phyloP scores from a whole-genome alignment of 345 rosid genomes.

The Eucalyptus paniculata region DNA sequence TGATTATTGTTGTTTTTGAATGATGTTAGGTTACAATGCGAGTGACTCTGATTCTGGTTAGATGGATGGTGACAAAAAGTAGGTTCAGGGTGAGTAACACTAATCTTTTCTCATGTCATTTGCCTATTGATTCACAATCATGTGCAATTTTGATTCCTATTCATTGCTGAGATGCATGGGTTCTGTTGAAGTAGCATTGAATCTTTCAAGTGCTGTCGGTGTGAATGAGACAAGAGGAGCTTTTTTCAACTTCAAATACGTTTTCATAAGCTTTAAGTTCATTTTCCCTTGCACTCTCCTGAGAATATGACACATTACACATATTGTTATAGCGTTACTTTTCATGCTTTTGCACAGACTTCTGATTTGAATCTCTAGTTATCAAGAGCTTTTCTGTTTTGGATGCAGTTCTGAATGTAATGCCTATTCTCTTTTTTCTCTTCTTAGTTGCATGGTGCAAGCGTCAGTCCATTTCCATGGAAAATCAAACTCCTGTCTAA shows the following conservation, averaged over 20 bases:
- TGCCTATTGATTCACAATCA: not conserved
- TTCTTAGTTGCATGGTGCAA: not conserved
- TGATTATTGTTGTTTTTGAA: not conserved
- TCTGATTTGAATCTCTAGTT: not conserved
- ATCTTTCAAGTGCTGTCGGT: not conserved
- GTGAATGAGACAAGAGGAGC: not conserved
- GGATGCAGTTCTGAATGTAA: not conserved
- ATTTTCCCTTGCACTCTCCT: not conserved
- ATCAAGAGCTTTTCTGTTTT: not conserved
- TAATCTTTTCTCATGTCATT: not conserved
- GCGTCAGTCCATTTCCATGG: not conserved
- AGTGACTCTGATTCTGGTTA: conserved; percentile 71
- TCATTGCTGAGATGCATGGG: not conserved
- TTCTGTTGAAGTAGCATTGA: not conserved
- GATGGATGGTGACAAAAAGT: not conserved
- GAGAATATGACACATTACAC: not conserved
- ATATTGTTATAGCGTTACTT: not conserved
- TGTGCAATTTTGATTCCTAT: not conserved
- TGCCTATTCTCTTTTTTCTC: not conserved
- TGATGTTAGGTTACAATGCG: conserved; percentile 44
- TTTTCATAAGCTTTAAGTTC: not conserved
- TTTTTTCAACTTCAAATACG: not conserved
- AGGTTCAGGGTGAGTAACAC: not conserved
- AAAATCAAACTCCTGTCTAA: not conserved
- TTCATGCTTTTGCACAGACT: no score